phyloP scores from a whole-genome alignment of 805 yeast species.

The Cyberlindnera galapagoensis region DNA sequence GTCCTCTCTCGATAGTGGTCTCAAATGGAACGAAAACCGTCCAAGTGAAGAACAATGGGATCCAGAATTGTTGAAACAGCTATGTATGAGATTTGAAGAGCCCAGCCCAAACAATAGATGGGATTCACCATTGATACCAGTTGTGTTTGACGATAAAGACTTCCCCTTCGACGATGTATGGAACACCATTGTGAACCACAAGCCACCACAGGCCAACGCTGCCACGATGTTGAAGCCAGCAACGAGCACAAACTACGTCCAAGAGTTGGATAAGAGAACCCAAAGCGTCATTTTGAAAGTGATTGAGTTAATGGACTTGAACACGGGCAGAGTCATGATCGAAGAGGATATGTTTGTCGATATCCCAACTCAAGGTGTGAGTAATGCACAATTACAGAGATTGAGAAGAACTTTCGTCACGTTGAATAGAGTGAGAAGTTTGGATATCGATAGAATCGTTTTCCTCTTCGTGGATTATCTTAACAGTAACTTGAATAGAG shows the following conservation, averaged over 20 bases:
- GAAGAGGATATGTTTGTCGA: constrained; percentile 42
- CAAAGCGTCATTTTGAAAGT: constrained; percentile 56
- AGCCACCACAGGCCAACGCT: constrained; percentile 70
- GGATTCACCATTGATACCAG: constrained; percentile 87
- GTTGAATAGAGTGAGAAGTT: constrained; percentile 70
- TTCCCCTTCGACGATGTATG: constrained; percentile 64
- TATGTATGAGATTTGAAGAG: constrained; percentile 86
- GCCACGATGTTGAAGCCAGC: constrained; percentile 84
- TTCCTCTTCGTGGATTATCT: constrained; percentile 76
- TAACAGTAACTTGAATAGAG: constrained; percentile 41
- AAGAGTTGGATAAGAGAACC: constrained; percentile 69
- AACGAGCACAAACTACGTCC: constrained; percentile 65
- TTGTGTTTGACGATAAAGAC: constrained; percentile 46
- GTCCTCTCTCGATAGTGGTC: constrained; percentile 55
- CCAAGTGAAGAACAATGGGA: constrained; percentile 47
- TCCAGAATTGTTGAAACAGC: constrained; percentile 52
- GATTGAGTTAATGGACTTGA: constrained; percentile 54
- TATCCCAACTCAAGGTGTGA: constrained; percentile 55
- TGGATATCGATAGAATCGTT: constrained; percentile 62
- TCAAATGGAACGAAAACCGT: constrained; percentile 49
- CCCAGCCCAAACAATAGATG: constrained; percentile 82
- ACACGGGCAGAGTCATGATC: constrained; percentile 31
- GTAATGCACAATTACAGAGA: constrained; percentile 76
- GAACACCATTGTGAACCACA: constrained; percentile 45
- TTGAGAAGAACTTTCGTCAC: constrained; percentile 77